These are phyloP conservation scores for Saturnispora ahearnii DNA, from an alignment of 805 yeast genomes.

Conservation along the genomic window DNA sequence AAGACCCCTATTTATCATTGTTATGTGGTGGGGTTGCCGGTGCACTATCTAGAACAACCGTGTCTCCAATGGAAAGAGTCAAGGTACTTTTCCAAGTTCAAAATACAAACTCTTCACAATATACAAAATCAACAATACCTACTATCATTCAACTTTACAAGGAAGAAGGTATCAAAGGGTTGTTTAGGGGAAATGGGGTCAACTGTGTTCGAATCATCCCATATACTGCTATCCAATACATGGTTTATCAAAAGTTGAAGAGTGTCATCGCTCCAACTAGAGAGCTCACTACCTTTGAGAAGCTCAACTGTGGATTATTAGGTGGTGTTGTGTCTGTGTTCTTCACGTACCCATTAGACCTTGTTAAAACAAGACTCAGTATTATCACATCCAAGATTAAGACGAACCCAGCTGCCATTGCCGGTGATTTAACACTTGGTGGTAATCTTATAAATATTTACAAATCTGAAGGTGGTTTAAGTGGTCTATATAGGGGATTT, in stretches of 20 bases:
- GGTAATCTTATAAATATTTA: conserved; percentile 51
- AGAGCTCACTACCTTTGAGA: conserved; percentile 43
- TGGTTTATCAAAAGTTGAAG: conserved; percentile 65
- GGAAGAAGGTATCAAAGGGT: conserved; percentile 89
- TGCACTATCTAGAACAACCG: conserved; percentile 79
- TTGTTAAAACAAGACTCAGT: conserved; percentile 81
- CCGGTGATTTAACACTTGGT: conserved; percentile 56
- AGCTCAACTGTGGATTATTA: conserved; percentile 67
- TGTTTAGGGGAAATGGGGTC: conserved; percentile 83
- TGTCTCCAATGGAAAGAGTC: conserved; percentile 91
- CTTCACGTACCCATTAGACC: conserved; percentile 86
- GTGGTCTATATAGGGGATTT: conserved; percentile 74
- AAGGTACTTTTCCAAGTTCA: conserved; percentile 88
- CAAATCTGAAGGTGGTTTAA: conserved; percentile 69
- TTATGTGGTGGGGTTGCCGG: conserved; percentile 74
- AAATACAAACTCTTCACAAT: conserved; percentile 14
- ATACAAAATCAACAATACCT: conserved; percentile 60
- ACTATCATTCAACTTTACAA: conserved; percentile 71
- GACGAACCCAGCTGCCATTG: background rate
- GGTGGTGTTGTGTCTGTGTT: conserved; percentile 77
- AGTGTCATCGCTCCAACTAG: conserved; percentile 24
- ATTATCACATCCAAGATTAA: conserved; percentile 65
- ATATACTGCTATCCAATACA: conserved; percentile 88
- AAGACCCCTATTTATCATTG: conserved; percentile 52
- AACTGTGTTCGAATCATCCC: conserved; percentile 90